Evolutionary conservation across 1,284 basidiomycete genomes (phyloP).

Genomic region (Ganoderma lingzhi): DNA sequence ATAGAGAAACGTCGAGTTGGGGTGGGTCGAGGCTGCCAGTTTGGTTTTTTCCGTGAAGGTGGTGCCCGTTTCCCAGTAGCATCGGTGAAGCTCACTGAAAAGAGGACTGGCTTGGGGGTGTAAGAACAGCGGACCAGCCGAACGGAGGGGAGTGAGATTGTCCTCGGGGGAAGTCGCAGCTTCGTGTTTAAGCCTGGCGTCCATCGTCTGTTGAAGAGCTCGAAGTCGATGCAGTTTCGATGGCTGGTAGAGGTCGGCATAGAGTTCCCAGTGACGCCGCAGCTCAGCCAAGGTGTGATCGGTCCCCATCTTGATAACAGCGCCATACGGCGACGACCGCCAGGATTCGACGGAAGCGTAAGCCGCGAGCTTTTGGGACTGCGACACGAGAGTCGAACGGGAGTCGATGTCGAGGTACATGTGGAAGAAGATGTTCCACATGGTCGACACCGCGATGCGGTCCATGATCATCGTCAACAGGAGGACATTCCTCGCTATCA

Average conservation of each 20-base stretch:
- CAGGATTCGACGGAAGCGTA: conserved; percentile 50
- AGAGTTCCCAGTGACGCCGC: conserved; percentile 49
- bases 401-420: conserved; percentile 55
- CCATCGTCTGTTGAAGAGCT: conserved; percentile 31
- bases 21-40: conserved; percentile 39
- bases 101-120: background rate
- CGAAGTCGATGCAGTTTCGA: conserved; percentile 20
- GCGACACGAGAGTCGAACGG: conserved; percentile 47
- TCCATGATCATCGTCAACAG: conserved; percentile 48
- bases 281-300: conserved; percentile 51
- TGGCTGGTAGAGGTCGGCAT: conserved; percentile 28
- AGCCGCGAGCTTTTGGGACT: conserved; percentile 53
- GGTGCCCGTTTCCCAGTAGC: conserved; percentile 54
- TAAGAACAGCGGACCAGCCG: background rate
- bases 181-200: background rate
- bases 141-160: background rate
- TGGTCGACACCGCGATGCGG: conserved; percentile 29
- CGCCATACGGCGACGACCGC: conserved; percentile 51
- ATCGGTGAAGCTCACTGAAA: background rate
- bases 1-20: conserved; percentile 60
- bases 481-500: conserved; percentile 51
- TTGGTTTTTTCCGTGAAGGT: conserved; percentile 43
- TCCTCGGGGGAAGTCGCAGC: background rate
- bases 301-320: conserved; percentile 48
- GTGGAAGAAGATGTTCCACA: conserved; percentile 70